Evolutionary conservation across 352 stramenopile genomes (phyloP), one percentile per base, ranked within the genome.

Genomic region (Phytophthora uliginosa): DNA sequence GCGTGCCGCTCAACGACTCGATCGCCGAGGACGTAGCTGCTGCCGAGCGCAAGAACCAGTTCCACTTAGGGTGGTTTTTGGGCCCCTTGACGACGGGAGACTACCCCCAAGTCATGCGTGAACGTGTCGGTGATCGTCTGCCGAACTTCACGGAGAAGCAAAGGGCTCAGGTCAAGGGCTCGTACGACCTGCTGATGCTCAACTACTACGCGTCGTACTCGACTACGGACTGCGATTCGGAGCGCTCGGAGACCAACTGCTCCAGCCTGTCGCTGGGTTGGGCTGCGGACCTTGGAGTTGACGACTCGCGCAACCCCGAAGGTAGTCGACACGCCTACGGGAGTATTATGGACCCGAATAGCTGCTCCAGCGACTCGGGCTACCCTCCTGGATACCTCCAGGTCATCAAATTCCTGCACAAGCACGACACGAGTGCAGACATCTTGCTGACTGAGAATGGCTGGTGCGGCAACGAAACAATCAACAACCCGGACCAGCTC

Each of bases 111-210:
- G 82, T 92, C 20, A 99, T 99, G 95, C 86, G 83, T 36, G 66
- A 92, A 59, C 80, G 86, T 40, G 80, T 95, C n/a, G 89, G 92
- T 12, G 77, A 86, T 24, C 81, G 91, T 22, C 74, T 99, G 26
- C 95, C 96, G 2, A 64, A 68, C 20, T 99, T 99, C 73, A 97
- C 95, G 13, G 40, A 69, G 13, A 73, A 91, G 20, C 81, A 98
- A 64, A 73, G 84, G 26, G 74, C 79, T n/a, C 45, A 84, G 31
- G 63, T 99, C 8, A 80, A 81, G 36, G 83, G 81, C 8, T 98
- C 89, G 24, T 88, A 87, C 64, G 97, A 99, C 58, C 93, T 99
- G 61, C 90, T 99, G 47, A 98, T 97, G 56, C 73, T 99, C 9
- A 99, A 99, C 71, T 93, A 98, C 70, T 99, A 99, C 79, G 69